Evolutionary conservation across 192 early-diverging fungal genomes (phyloP).

Genomic region (Pecoramyces ruminantium): DNA sequence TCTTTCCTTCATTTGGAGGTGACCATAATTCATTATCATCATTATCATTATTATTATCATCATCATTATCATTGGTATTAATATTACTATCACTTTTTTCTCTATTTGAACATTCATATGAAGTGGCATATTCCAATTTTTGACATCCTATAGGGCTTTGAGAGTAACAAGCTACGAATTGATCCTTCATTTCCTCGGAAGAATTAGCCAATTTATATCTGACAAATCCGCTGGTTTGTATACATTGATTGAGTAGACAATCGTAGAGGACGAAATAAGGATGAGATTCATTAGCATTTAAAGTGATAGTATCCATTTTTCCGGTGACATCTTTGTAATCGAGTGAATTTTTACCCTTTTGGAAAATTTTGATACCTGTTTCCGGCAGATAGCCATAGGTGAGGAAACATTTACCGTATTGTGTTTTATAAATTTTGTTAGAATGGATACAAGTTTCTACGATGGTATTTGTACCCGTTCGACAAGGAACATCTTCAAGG

Average conservation of each 20-base stretch:
- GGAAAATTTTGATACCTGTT: background rate
- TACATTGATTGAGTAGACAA: background rate
- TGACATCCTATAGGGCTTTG: background rate
- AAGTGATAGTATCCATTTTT: background rate
- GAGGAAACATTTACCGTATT: background rate
- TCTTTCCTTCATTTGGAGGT: background rate
- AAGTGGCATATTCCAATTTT: background rate
- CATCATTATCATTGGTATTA: too few species aligned
- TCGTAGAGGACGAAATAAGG: background rate
- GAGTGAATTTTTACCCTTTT: background rate
- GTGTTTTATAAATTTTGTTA: background rate
- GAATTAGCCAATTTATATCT: background rate
- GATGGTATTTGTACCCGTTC: background rate
- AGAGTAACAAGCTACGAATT: background rate
- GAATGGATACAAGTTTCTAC: background rate
- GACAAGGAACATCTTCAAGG: background rate
- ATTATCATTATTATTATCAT: too few species aligned
- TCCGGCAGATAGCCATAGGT: background rate
- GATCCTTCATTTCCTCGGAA: too few species aligned
- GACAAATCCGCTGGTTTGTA: background rate
- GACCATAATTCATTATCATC: too few species aligned
- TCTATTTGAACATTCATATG: background rate
- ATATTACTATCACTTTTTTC: too few species aligned
- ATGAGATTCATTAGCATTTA: background rate
- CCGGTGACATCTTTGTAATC: background rate